Percentiles rank a stretch among this genome's conserved stretches.
Evolutionary conservation across 202 grass and related monocot species (phyloP).

Genomic region (Setaria italica): DNA sequence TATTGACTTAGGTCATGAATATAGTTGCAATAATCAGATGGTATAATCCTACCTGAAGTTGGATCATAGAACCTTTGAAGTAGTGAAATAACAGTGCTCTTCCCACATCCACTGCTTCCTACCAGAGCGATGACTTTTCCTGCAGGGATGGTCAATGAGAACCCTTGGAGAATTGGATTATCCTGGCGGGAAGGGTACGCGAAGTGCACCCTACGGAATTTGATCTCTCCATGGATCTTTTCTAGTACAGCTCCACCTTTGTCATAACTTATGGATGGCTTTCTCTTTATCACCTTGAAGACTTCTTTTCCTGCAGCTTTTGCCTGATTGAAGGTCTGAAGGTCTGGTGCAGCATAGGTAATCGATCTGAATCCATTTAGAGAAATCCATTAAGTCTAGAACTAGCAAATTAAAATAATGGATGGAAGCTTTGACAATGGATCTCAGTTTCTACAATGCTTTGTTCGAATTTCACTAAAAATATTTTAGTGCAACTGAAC

Average conservation of each 20-base stretch:
- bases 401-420: slow-evolving; percentile 5
- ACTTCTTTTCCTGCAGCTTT: slow-evolving; percentile 65
- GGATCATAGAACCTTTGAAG: slow-evolving; percentile 77
- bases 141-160: slow-evolving; percentile 58
- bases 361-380: slow-evolving; percentile 62
- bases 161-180: slow-evolving; percentile 59
- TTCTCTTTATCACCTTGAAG: slow-evolving; percentile 69
- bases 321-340: slow-evolving; percentile 69
- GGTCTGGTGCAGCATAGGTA: slow-evolving; percentile 69
- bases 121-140: slow-evolving; percentile 67
- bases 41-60: slow-evolving; percentile 46
- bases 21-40: slow-evolving; percentile 26
- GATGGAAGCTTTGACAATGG: background rate
- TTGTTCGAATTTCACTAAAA: background rate
- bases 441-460: background rate
- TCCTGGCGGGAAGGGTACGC: slow-evolving; percentile 60
- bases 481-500: background rate
- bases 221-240: slow-evolving; percentile 57
- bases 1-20: slow-evolving; percentile 15
- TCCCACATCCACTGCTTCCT: slow-evolving; percentile 77
- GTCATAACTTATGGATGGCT: slow-evolving; percentile 57
- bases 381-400: slow-evolving; percentile 27
- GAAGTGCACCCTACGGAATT: slow-evolving; percentile 57
- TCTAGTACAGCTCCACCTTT: slow-evolving; percentile 42
- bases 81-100: slow-evolving; percentile 72